A percentile compares a stretch with the other conserved stretches of the same genome.
These are phyloP conservation scores for Sistotremastrum suecicum DNA, from an alignment of 768 basidiomycete genomes.

Conservation along the genomic window DNA sequence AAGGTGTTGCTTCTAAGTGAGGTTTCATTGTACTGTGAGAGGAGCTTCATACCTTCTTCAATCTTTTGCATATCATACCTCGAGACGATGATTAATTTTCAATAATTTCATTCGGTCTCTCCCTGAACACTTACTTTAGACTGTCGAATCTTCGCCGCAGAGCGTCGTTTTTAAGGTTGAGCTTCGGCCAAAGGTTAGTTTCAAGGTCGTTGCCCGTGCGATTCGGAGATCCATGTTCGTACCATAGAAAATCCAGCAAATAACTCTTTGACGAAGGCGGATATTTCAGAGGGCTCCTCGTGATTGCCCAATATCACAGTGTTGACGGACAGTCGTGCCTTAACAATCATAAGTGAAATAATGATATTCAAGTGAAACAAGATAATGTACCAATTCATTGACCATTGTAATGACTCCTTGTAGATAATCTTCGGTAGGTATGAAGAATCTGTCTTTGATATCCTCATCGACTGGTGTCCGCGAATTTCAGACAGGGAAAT, in stretches of 20 bases:
- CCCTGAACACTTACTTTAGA: constrained; percentile 28
- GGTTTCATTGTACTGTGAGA: neutral
- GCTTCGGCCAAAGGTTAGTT: constrained; percentile 22
- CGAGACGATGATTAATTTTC: too few relatives aligned
- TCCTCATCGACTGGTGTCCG: constrained; percentile 41
- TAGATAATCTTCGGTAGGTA: constrained; percentile 69
- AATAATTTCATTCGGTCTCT: too few relatives aligned
- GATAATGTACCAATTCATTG: constrained; percentile 55
- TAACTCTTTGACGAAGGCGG: constrained; percentile 64
- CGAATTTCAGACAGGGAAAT: neutral
- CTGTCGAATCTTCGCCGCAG: constrained; percentile 68
- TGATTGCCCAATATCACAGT: constrained; percentile 73
- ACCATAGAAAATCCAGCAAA: constrained; percentile 82
- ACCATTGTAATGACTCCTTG: constrained; percentile 66
- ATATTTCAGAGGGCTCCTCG: constrained; percentile 65
- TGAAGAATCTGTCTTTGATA: constrained; percentile 49
- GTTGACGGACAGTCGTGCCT: constrained; percentile 74
- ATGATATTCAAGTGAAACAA: neutral
- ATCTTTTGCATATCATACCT: constrained; percentile 74
- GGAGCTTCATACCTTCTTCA: constrained; percentile 52
- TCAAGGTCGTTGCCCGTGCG: constrained; percentile 2
- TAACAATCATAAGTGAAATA: neutral
- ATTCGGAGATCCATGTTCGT: constrained; percentile 4
- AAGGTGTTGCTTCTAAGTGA: constrained; percentile 1
- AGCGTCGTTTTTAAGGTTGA: constrained; percentile 71